Conservation (phyloP, 495 filamentous ascomycete species). For the Hypoxylon fragiforme region DNA sequence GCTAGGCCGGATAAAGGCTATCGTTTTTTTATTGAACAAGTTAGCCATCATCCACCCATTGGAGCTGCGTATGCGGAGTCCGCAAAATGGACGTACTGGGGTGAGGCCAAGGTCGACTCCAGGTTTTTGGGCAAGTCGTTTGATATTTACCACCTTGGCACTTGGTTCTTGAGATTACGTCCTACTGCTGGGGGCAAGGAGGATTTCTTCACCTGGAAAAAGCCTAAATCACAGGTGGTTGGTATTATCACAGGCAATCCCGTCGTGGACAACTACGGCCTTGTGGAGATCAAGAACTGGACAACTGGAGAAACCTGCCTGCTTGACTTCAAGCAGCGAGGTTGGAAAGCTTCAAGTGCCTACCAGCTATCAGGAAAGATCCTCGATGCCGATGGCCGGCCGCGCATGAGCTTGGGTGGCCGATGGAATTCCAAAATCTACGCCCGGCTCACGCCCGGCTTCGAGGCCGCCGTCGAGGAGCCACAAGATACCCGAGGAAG, state of each 20-base stretch:
- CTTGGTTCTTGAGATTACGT: slow-evolving; percentile 92
- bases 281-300: slow-evolving; percentile 97
- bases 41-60: slow-evolving; percentile 95
- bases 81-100: slow-evolving; percentile 96
- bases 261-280: slow-evolving; percentile 96
- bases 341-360: slow-evolving; percentile 90
- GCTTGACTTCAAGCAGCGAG: slow-evolving; percentile 93
- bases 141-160: slow-evolving; percentile 93
- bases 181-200: slow-evolving; percentile 73
- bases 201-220: slow-evolving; percentile 98
- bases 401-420: slow-evolving; percentile 86
- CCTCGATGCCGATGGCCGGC: slow-evolving; percentile 69
- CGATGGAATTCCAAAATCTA: slow-evolving; percentile 98
- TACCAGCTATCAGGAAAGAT: slow-evolving; percentile 87
- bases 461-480: slow-evolving; percentile 71
- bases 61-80: slow-evolving; percentile 93
- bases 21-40: slow-evolving; percentile 97
- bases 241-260: slow-evolving; percentile 97
- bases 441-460: slow-evolving; percentile 88
- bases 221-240: slow-evolving; percentile 95
- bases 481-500: slow-evolving; percentile 48
- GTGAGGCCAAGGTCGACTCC: slow-evolving; percentile 93
- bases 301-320: slow-evolving; percentile 87
- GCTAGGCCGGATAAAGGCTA: slow-evolving; percentile 93
- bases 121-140: slow-evolving; percentile 98